A percentile compares a stretch with the other conserved stretches of the same genome.
These are phyloP conservation scores for Phialophora chinensis DNA, from an alignment of 2,329 filamentous ascomycete species.

Conservation along the genomic window DNA sequence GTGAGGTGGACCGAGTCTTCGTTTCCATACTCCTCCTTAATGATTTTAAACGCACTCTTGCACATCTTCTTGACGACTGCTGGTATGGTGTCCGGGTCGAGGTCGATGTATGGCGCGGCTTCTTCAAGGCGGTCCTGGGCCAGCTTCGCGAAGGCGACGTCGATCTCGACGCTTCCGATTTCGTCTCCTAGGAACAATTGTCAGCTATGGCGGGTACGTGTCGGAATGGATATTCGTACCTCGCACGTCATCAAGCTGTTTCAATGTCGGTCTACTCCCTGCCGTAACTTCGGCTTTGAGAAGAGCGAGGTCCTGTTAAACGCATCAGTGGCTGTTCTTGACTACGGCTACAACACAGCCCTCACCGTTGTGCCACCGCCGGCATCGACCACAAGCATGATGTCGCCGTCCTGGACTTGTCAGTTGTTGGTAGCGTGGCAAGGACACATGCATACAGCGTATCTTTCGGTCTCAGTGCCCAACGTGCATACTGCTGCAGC, in stretches of 20 bases:
- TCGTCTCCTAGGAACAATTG: slow-evolving; percentile 2
- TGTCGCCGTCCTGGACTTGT: slow-evolving; percentile 47
- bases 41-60: slow-evolving; percentile 5
- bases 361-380: slow-evolving; percentile 55
- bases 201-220: background rate
- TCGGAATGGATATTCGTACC: background rate
- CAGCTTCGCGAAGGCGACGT: slow-evolving; percentile 10
- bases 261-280: slow-evolving; percentile 14
- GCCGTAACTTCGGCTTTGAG: slow-evolving; percentile 5
- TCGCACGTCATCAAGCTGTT: slow-evolving; percentile 18
- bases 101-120: slow-evolving; percentile 13
- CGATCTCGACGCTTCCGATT: slow-evolving; percentile 14
- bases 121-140: slow-evolving; percentile 6
- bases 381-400: slow-evolving; percentile 58
- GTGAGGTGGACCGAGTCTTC: slow-evolving; percentile 8
- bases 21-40: slow-evolving; percentile 13
- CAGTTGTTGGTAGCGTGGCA: slow-evolving; percentile 42
- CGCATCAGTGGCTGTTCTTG: background rate
- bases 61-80: slow-evolving; percentile 14
- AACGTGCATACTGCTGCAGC: slow-evolving; percentile 58
- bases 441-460: slow-evolving; percentile 6
- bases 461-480: slow-evolving; percentile 32
- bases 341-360: background rate
- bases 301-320: slow-evolving; percentile 10
- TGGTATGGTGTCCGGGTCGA: slow-evolving; percentile 8